A percentile compares a stretch with the other conserved stretches of the same genome.
phyloP scores from a whole-genome alignment of 768 basidiomycete genomes.

The Cytidiella melzeri region DNA sequence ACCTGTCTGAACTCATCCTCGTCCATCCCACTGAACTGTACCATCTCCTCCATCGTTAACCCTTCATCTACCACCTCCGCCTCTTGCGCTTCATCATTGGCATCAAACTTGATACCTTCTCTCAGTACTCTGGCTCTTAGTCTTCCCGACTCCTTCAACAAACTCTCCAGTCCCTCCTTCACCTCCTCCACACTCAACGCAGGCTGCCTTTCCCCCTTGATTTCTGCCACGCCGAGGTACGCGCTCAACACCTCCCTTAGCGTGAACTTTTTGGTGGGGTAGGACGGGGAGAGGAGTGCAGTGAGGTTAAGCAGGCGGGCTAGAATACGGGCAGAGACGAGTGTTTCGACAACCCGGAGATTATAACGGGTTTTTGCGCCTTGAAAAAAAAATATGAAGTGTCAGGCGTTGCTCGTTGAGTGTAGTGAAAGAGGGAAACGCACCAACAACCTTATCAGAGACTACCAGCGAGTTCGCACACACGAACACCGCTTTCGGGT shows the following conservation, averaged over 20 bases:
- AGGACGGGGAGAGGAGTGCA: slow-evolving; percentile 21
- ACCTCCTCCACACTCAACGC: slow-evolving; percentile 43
- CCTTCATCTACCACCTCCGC: slow-evolving; percentile 44
- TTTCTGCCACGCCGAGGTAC: slow-evolving; percentile 27
- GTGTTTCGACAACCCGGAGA: slow-evolving; percentile 86
- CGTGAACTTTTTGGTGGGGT: slow-evolving; percentile 44
- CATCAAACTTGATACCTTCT: slow-evolving; percentile 43
- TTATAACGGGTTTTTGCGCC: slow-evolving; percentile 80
- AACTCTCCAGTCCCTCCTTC: slow-evolving; percentile 38
- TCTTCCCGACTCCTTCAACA: slow-evolving; percentile 43
- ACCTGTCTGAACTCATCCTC: slow-evolving; percentile 52
- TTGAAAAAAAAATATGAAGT: slow-evolving; percentile 15
- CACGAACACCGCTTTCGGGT: slow-evolving; percentile 51
- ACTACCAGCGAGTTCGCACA: slow-evolving; percentile 81
- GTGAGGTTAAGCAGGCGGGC: slow-evolving; percentile 49
- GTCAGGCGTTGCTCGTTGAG: not conserved
- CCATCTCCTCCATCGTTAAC: slow-evolving; percentile 71
- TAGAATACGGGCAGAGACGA: slow-evolving; percentile 72
- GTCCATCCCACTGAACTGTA: slow-evolving; percentile 52
- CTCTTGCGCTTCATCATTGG: slow-evolving; percentile 15
- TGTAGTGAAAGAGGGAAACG: not conserved
- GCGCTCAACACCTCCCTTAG: slow-evolving; percentile 62
- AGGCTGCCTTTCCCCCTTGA: slow-evolving; percentile 29
- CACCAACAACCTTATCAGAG: slow-evolving; percentile 60
- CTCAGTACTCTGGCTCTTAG: slow-evolving; percentile 42